Conservation (phyloP, 2,329 filamentous ascomycete species). For the Stagonosporopsis vannaccii region DNA sequence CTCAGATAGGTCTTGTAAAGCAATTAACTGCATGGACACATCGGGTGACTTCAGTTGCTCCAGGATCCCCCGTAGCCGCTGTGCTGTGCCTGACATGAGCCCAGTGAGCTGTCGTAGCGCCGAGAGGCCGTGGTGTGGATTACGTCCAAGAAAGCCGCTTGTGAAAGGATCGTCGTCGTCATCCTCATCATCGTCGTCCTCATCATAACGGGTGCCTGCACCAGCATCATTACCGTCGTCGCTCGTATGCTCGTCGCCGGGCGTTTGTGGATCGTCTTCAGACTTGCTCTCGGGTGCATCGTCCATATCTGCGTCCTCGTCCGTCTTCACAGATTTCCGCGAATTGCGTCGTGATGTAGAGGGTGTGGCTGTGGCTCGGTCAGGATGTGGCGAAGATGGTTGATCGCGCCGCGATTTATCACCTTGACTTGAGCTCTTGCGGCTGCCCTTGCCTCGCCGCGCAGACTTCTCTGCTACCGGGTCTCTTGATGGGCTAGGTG, state of each 20-base stretch:
- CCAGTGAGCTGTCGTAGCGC: constrained; percentile 87
- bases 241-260: constrained; percentile 50
- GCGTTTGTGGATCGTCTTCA: constrained; percentile 53
- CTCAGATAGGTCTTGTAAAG: constrained; percentile 91
- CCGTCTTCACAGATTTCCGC: constrained; percentile 51
- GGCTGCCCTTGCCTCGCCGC: constrained; percentile 76
- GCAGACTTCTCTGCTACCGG: constrained; percentile 71
- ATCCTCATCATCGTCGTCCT: constrained; percentile 61
- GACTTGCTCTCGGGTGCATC: constrained; percentile 70
- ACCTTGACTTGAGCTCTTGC: constrained; percentile 71
- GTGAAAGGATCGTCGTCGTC: constrained; percentile 67
- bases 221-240: constrained; percentile 62
- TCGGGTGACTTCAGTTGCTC: constrained; percentile 78
- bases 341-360: constrained; percentile 44
- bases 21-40: constrained; percentile 85
- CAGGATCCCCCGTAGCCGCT: constrained; percentile 71
- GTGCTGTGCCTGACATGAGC: constrained; percentile 83
- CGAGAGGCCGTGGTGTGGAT: constrained; percentile 64
- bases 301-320: constrained; percentile 75
- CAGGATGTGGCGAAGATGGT: constrained; percentile 35
- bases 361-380: constrained; percentile 32
- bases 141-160: constrained; percentile 69
- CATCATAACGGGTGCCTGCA: constrained; percentile 57
- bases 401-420: constrained; percentile 25
- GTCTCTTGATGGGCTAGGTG: constrained; percentile 66